Conservation (phyloP, 139 green algal species). For the Diplosphaera chodatii region DNA sequence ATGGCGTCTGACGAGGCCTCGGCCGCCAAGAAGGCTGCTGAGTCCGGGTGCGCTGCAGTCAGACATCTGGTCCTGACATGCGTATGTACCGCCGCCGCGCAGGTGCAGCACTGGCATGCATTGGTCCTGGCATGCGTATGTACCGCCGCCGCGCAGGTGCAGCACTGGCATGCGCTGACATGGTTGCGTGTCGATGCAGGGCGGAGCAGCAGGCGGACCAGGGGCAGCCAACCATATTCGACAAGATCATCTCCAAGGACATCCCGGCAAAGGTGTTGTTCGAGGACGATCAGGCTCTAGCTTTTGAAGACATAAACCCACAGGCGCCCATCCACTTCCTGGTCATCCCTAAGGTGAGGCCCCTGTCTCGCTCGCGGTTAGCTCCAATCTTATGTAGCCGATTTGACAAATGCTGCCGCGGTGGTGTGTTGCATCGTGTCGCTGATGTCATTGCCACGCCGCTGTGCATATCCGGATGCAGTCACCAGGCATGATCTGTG, state of each 20-base stretch:
- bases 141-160: background rate
- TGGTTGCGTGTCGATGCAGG: background rate
- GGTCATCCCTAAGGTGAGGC: constrained; percentile 77
- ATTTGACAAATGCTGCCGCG: too few relatives aligned
- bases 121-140: background rate
- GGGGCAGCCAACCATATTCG: constrained; percentile 82
- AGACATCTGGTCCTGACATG: too few relatives aligned
- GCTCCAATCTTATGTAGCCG: too few relatives aligned
- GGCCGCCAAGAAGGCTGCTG: constrained; percentile 23
- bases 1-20: constrained; percentile 30
- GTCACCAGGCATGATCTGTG: too few relatives aligned
- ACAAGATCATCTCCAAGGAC: constrained; percentile 92
- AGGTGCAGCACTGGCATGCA: background rate
- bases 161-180: background rate
- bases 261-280: constrained; percentile 89
- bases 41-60: constrained; percentile 19
- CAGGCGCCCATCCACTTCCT: constrained; percentile 89
- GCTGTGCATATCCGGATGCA: too few relatives aligned
- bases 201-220: constrained; percentile 16
- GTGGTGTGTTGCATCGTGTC: too few relatives aligned
- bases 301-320: constrained; percentile 90
- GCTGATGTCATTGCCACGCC: too few relatives aligned
- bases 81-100: too few relatives aligned
- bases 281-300: constrained; percentile 86
- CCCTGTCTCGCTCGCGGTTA: too few relatives aligned